Percentiles rank a stretch among this genome's conserved stretches.
These are phyloP conservation scores for Carnegiea gigantea DNA, from an alignment of 179 eudicot species.

Conservation along the genomic window DNA sequence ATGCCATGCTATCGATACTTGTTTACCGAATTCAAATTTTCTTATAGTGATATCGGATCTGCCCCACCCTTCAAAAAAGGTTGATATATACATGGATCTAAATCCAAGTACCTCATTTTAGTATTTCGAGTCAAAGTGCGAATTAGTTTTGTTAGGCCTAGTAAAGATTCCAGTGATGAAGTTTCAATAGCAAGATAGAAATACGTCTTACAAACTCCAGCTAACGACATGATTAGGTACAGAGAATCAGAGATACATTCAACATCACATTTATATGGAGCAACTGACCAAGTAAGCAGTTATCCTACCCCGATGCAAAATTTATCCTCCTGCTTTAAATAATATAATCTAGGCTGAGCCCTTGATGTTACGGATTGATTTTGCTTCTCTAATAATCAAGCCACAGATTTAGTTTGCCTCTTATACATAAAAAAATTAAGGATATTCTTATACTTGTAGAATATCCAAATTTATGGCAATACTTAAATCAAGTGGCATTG, in stretches of 20 bases:
- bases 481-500: conserved; percentile 15
- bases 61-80: too few species aligned
- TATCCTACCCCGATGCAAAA: not conserved
- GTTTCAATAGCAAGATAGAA: not conserved
- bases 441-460: conserved; percentile 18
- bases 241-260: not conserved
- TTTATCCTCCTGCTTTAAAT: not conserved
- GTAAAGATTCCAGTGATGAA: not conserved
- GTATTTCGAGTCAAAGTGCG: not conserved
- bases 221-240: not conserved
- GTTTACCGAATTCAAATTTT: too few species aligned
- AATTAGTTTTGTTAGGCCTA: too few species aligned
- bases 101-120: not conserved
- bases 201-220: not conserved
- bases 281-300: not conserved
- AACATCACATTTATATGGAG: not conserved
- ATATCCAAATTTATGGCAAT: conserved; percentile 19
- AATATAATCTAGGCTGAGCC: not conserved
- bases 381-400: not conserved
- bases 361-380: not conserved
- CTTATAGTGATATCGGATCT: too few species aligned
- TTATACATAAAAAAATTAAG: not conserved
- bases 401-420: conserved; percentile 8
- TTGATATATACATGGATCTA: not conserved
- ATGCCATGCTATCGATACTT: too few species aligned